phyloP scores from a whole-genome alignment of 257 asterid species.

The Orobanche coerulescens region DNA sequence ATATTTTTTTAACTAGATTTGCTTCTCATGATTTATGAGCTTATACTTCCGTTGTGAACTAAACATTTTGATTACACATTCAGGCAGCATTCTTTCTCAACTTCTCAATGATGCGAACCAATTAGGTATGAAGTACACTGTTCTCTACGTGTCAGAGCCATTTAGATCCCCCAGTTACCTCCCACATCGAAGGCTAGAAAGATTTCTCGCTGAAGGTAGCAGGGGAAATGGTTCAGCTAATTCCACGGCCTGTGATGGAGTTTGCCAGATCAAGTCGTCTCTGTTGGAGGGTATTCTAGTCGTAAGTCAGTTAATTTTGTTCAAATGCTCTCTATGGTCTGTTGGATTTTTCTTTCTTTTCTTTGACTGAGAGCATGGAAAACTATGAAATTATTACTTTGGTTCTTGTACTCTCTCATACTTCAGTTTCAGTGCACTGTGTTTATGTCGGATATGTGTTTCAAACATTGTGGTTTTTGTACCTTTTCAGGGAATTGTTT shows the following conservation, averaged over 20 bases:
- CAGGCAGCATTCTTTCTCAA: slow-evolving; percentile 71
- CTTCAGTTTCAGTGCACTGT: not conserved
- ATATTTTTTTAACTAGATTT: slow-evolving; percentile 1
- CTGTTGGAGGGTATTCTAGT: slow-evolving; percentile 86
- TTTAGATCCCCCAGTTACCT: slow-evolving; percentile 36
- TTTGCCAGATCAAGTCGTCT: slow-evolving; percentile 87
- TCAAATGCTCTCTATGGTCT: slow-evolving; percentile 16
- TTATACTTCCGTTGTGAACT: slow-evolving; percentile 16
- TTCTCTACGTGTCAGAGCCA: slow-evolving; percentile 80
- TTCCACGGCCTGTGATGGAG: slow-evolving; percentile 65
- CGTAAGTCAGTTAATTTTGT: slow-evolving; percentile 40
- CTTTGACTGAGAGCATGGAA: not conserved
- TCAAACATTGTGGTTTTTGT: slow-evolving; percentile 4
- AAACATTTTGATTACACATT: slow-evolving; percentile 25
- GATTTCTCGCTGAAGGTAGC: slow-evolving; percentile 83
- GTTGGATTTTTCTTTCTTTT: too few relatives aligned
- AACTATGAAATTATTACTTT: not conserved
- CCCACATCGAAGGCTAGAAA: slow-evolving; percentile 46
- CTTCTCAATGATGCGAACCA: slow-evolving; percentile 56
- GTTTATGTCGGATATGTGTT: not conserved
- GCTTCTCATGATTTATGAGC: slow-evolving; percentile 1
- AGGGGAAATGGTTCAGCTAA: slow-evolving; percentile 39
- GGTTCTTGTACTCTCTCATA: not conserved
- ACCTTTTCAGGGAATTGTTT: slow-evolving; percentile 68
- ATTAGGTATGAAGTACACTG: slow-evolving; percentile 60